Percentiles rank a stretch among this genome's conserved stretches.
These are phyloP conservation scores for Yamadazyma kanchanaburiensis DNA, from an alignment of 1,139 yeast species.

Conservation along the genomic window DNA sequence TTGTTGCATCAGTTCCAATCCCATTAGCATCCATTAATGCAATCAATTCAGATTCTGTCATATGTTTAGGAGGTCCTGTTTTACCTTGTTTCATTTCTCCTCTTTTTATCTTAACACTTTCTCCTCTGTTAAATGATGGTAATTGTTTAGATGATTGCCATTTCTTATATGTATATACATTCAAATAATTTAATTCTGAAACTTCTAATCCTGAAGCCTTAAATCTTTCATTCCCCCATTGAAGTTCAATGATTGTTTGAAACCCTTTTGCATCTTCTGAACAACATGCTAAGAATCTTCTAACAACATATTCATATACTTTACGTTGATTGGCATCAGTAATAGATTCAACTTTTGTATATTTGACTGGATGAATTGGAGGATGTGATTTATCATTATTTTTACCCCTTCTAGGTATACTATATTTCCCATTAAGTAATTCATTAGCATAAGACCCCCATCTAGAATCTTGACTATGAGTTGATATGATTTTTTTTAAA, in stretches of 20 bases:
- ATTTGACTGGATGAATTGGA: conserved; percentile 88
- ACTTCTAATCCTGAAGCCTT: conserved; percentile 71
- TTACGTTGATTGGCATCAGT: conserved; percentile 53
- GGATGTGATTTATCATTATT: conserved; percentile 98
- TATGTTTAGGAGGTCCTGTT: conserved; percentile 74
- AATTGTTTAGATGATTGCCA: conserved; percentile 71
- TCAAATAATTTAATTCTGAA: conserved; percentile 69
- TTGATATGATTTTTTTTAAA: conserved; percentile 52
- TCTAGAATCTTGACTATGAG: conserved; percentile 49
- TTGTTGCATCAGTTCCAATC: conserved; percentile 98
- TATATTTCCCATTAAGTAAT: conserved; percentile 34
- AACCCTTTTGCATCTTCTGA: conserved; percentile 86
- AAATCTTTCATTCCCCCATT: conserved; percentile 80
- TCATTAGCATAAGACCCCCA: conserved; percentile 50
- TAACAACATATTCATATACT: conserved; percentile 82
- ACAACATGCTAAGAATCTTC: conserved; percentile 90
- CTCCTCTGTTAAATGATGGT: conserved; percentile 64
- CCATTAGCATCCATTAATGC: conserved; percentile 96
- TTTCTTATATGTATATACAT: conserved; percentile 70
- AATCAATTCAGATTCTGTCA: conserved; percentile 92
- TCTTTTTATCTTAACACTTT: conserved; percentile 47
- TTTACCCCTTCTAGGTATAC: conserved; percentile 71
- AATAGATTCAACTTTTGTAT: conserved; percentile 30
- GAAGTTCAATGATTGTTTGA: conserved; percentile 56
- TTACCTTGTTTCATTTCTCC: conserved; percentile 68